Evolutionary conservation across 2,329 filamentous ascomycete species (phyloP), one percentile per base, ranked within the genome.

Genomic region (Bipolaris bicolor): DNA sequence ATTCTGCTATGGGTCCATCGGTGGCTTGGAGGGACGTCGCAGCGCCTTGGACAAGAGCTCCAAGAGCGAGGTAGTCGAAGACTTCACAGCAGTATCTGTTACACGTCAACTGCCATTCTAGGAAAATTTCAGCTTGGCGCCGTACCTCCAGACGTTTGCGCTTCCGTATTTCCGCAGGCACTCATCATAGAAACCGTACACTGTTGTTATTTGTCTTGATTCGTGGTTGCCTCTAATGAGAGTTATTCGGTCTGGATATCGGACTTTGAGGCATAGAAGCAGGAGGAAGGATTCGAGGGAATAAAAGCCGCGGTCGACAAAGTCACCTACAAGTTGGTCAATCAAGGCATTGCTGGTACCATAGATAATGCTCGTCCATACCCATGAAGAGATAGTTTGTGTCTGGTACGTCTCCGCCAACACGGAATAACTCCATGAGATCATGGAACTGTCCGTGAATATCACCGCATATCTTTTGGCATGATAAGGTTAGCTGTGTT

Each of bases 341-440:
- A n/a, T 18, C 10, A 5, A 10, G 20, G 29, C 39, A 22, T 29
- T 15, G 10, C 9, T 49, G 6, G 10, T 11, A 13, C 5, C 24
- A 39, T 29, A 29, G 6, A 18, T 26, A 18, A 24, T 6, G 31
- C 16, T 7, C 4, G 26, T 39, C 16, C 34, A 64, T 82, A 91
- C 89, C 93, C 92, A 97, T 97, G 80, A 97, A 97, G 3, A 97
- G 86, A 77, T 97, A 97, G 74, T 96, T 97, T 31, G 93, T 97
- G 72, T 97, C 94, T 39, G 93, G 93, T 3, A 96, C 91, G 75
- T 97, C 92, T 62, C 93, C 93, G 60, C 93, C 93, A 3, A 97
- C 93, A 51, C 92, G 87, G 75, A 97, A 97, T 5, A 97, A 86
- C 78, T 97, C 94, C 94, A 97, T 97, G 69, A 97, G 79, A 74